Base-by-base conservation (phyloP, 176 grass and related monocot species). In the Elaeis guineensis region DNA sequence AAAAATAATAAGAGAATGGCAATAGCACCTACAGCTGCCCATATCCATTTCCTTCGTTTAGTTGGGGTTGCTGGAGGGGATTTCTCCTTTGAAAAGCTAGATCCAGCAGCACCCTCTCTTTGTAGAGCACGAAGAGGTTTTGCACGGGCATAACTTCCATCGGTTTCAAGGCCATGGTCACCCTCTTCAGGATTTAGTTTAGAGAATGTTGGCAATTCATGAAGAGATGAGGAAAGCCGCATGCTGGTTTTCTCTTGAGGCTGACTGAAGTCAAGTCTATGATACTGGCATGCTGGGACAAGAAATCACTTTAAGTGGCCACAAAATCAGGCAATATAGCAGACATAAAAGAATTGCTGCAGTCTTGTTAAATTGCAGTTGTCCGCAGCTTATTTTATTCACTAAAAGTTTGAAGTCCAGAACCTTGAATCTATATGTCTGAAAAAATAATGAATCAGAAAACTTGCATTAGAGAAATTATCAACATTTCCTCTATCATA, bases 1-100 rank as follows among this genome's bases (percentile, higher is more conserved):
- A 81, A 72, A 52, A 80, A 49, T 77, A 88, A 60, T 23, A 87
- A 55, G 50, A 80, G 17, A 26, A 89, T 56, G 15, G 72, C 63
- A 78, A 85, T 20, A 78, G 70, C 69, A 29, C 69, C 78, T 26
- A 57, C 20, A 61, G 24, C 60, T 77, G 84, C 79, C 69, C 66
- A 58, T 56, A 97, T 64, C 68, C 81, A 82, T 70, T 74, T 97
- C 79, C 83, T 97, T 51, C 70, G 52, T 76, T 85, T 92, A 72
- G 93, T 97, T 35, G 93, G 93, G 48, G 78, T 75, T 29, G 83
- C 68, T 23, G 87, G 87, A 57, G 87, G 73, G 51, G 83, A 78
- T 70, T 73, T 80, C 64, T 97, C 93, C 86, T 97, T 97, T 52
- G 93, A 97, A 76, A 97, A 97, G 66, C 78, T 92, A 57, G 84